These are phyloP conservation scores for Fagopyrum esculentum DNA, from an alignment of 148 eudicot genomes.

Conservation along the genomic window DNA sequence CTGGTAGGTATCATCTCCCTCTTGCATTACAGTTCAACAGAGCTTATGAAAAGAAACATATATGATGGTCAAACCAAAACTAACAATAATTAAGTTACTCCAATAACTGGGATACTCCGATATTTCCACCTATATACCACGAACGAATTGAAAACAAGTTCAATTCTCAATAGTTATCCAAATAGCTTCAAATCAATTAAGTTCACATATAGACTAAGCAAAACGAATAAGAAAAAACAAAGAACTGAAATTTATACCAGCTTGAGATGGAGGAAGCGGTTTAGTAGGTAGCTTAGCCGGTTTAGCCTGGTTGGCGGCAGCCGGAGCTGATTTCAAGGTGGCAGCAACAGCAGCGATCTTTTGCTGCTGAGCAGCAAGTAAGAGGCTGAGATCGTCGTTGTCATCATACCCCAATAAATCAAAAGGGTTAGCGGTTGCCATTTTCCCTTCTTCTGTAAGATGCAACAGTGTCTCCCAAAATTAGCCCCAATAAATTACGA, in stretches of 20 bases:
- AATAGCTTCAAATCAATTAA: background rate
- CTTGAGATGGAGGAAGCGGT: constrained; percentile 53
- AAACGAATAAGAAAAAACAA: background rate
- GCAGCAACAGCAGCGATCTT: constrained; percentile 23
- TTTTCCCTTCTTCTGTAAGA: constrained; percentile 13
- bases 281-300: constrained; percentile 46
- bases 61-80: background rate
- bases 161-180: background rate
- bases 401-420: constrained; percentile 52
- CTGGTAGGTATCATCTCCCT: background rate
- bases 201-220: background rate
- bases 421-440: constrained; percentile 55
- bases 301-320: constrained; percentile 19
- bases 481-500: background rate
- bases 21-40: background rate
- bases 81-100: background rate
- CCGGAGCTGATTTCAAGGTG: constrained; percentile 21
- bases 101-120: too few species aligned
- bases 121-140: too few species aligned
- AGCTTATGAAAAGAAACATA: background rate
- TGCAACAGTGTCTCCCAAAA: background rate
- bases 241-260: constrained; percentile 20
- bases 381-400: constrained; percentile 39
- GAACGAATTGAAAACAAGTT: background rate
- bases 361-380: constrained; percentile 37